Base-by-base conservation (phyloP, 306 rosid species). In the Glycine latifolia region DNA sequence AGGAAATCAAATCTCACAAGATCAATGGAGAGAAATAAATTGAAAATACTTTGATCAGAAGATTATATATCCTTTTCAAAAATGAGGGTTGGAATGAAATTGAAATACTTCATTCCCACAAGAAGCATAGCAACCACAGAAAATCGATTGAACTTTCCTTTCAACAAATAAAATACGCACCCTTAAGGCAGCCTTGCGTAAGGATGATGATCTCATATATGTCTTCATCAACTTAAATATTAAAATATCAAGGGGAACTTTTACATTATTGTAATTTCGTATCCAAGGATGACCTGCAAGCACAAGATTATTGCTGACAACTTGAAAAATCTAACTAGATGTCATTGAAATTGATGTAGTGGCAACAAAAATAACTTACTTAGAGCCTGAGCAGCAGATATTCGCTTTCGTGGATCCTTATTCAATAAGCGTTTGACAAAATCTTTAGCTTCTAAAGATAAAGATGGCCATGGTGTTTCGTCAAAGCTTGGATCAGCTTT, bases 151-250 rank as follows among this genome's bases (percentile, higher is more conserved):
- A 58, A 80, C 73, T 75, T 76, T 69, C 72, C 71, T 5, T 35
- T 58, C 73, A 54, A 74, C 65, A 81, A 68, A 41, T 82, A 73
- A 67, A 46, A 71, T 60, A 89, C 94, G 15, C 80, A 96, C 99
- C 99, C 91, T 91, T 88, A 96, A 89, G 74, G 99, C 99, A 89
- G 98, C 97, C 90, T 93, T 96, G 59, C 98, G 98, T 91, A 96
- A 86, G 83, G 98, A 90, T 56, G 99, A 93, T 13, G 99, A 96
- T 82, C 92, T 92, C 88, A 96, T 80, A 75, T 93, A 93, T 78
- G 77, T 71, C 90, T 89, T 96, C 97, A 92, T 91, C 76, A 96
- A 94, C 83, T 89, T 93, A 79, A 96, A 93, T 84, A 90, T 86
- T 83, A 92, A 84, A 85, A 91, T 87, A 88, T 96, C 99, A 12